Conservation (phyloP, 1,139 yeast species). For the Lodderomyces theae region DNA sequence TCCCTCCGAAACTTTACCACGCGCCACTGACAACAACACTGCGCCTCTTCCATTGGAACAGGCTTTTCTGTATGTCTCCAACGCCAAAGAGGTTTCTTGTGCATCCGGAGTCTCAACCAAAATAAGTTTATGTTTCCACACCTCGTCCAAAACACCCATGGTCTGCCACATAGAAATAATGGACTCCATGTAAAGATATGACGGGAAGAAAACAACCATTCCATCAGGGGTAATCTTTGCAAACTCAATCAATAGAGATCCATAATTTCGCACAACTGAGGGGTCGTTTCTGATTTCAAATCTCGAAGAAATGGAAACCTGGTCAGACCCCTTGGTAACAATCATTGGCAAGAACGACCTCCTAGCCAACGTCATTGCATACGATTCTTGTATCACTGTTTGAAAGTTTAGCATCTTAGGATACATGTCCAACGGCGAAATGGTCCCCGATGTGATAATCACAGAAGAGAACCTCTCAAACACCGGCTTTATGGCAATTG, state of each 20-base stretch:
- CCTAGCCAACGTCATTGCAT: constrained; percentile 91
- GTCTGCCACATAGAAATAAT: constrained; percentile 98
- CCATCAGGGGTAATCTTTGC: constrained; percentile 98
- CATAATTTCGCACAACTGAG: constrained; percentile 94
- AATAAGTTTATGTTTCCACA: constrained; percentile 94
- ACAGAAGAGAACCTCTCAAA: constrained; percentile 94
- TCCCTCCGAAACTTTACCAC: constrained; percentile 98
- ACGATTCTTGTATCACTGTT: constrained; percentile 91
- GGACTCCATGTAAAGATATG: constrained; percentile 95
- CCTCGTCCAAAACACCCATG: constrained; percentile 97
- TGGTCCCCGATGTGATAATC: constrained; percentile 94
- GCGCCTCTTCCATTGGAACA: constrained; percentile 99
- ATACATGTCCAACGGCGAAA: constrained; percentile 97
- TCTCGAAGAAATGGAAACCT: constrained; percentile 92
- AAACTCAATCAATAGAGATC: constrained; percentile 86
- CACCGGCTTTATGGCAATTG: constrained; percentile 95
- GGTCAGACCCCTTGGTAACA: constrained; percentile 96
- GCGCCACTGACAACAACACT: constrained; percentile 90
- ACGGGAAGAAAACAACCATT: constrained; percentile 94
- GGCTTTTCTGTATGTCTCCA: constrained; percentile 94
- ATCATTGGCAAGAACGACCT: constrained; percentile 92
- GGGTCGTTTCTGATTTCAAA: constrained; percentile 98
- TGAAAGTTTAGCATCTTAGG: constrained; percentile 95
- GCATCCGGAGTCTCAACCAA: constrained; percentile 99
- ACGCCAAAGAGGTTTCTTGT: constrained; percentile 92